Evolutionary conservation across 441 rosid species (phyloP), one percentile per base, ranked within the genome.

Genomic region (Melastoma candidum): DNA sequence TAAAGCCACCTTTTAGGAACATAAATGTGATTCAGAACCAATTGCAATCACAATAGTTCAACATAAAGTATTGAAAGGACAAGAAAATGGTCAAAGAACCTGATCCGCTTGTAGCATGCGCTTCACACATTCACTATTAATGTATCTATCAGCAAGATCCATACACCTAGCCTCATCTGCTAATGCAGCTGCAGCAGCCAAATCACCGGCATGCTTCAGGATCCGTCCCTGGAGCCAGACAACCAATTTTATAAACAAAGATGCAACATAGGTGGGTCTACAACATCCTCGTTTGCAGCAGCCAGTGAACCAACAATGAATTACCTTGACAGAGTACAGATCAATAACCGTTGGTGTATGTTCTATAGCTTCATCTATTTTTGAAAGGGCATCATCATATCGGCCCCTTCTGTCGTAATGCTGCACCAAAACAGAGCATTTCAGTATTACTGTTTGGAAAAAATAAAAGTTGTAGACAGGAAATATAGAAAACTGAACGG

Each of bases 141-240:
- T 67, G 58, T 85, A 95, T 44, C 98, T 86, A 65, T 95, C 99
- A 11, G 98, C 98, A 62, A 95, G 82, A 80, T 95, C 99, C 97
- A 95, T 95, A 73, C 97, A 79, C 73, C 99, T 77, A 63, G 99
- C 98, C 82, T 95, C 99, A 82, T 95, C 98, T 26, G 98, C 98
- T 74, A 95, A 84, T 57, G 95, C 82, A 56, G 98, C 90, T 48
- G 98, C 97, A 25, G 95, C 95, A 49, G 78, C 69, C 72, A 84
- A 70, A 73, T 95, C 98, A 62, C 98, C 99, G 44, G 90, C 98
- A 71, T 90, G 99, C 90, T 95, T 95, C 87, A 90, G 56, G 65
- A 95, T 95, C 67, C 95, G 90, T 75, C 98, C 84, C 98, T 95
- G 90, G 59, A 53, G 63, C 63, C 53, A 67, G 47, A 53, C 52